phyloP scores from a whole-genome alignment of 768 basidiomycete species.

The Wakefieldia striispora region DNA sequence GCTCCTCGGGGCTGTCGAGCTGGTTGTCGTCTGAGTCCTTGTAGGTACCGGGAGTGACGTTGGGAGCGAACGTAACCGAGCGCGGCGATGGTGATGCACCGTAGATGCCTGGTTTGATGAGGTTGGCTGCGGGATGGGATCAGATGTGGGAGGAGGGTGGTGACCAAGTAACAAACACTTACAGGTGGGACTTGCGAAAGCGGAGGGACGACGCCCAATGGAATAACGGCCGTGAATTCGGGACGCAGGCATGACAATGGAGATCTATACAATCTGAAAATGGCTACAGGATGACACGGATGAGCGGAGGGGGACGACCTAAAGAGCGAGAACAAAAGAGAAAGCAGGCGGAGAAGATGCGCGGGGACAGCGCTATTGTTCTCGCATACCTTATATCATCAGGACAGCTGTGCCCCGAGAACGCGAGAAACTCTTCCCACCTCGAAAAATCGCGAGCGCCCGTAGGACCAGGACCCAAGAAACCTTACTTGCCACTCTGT shows the following conservation, averaged over 20 bases:
- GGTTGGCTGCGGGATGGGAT: slow-evolving; percentile 23
- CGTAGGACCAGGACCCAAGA: slow-evolving; percentile 14
- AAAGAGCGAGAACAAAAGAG: slow-evolving; percentile 26
- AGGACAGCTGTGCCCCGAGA: neutral
- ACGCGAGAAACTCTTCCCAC: neutral
- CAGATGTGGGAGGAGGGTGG: neutral
- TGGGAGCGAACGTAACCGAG: slow-evolving; percentile 61
- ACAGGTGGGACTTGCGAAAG: slow-evolving; percentile 31
- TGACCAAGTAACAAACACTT: neutral
- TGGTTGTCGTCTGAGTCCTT: slow-evolving; percentile 33
- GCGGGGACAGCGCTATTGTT: slow-evolving; percentile 27
- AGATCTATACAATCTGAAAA: slow-evolving; percentile 30
- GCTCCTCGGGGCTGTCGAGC: slow-evolving; percentile 25
- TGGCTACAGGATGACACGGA: slow-evolving; percentile 7
- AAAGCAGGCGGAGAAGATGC: neutral
- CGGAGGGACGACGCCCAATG: slow-evolving; percentile 40
- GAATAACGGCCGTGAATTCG: slow-evolving; percentile 27
- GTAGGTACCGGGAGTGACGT: slow-evolving; percentile 56
- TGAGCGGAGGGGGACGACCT: slow-evolving; percentile 2
- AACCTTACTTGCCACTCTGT: too few species aligned
- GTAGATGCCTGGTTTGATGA: slow-evolving; percentile 55
- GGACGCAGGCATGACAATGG: slow-evolving; percentile 15
- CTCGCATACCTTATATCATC: slow-evolving; percentile 22
- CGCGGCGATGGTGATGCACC: slow-evolving; percentile 44
- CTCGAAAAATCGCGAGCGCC: too few species aligned